These are phyloP conservation scores for Fusarium sp. DNA, from an alignment of 2,329 filamentous ascomycete genomes.

Conservation along the genomic window DNA sequence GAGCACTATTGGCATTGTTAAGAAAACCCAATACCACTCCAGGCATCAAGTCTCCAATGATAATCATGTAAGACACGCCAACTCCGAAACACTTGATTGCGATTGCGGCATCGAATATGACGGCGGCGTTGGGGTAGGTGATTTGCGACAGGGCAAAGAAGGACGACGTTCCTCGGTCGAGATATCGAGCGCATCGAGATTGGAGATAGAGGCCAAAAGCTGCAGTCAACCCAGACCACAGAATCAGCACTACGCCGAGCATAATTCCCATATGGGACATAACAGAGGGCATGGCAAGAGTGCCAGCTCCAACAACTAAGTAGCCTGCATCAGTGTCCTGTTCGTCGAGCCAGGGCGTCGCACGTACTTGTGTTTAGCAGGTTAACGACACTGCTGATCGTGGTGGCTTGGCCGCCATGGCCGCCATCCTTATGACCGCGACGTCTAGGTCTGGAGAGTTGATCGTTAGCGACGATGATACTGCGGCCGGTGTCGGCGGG, in stretches of 20 bases:
- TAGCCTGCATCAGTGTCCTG: slow-evolving; percentile 33
- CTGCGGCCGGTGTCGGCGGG: slow-evolving; percentile 23
- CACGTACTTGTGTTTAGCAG: slow-evolving; percentile 91
- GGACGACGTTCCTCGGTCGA: slow-evolving; percentile 88
- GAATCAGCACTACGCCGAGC: slow-evolving; percentile 83
- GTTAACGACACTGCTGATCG: slow-evolving; percentile 93
- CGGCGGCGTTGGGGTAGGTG: slow-evolving; percentile 95
- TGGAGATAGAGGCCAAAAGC: slow-evolving; percentile 97
- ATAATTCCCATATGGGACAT: slow-evolving; percentile 96
- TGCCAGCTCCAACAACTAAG: slow-evolving; percentile 90
- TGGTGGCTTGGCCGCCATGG: slow-evolving; percentile 80
- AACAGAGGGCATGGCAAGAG: slow-evolving; percentile 94
- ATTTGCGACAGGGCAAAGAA: slow-evolving; percentile 98
- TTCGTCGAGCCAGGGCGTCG: slow-evolving; percentile 23
- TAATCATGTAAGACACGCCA: slow-evolving; percentile 96
- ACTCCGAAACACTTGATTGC: slow-evolving; percentile 99
- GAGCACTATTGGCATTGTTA: slow-evolving; percentile 68
- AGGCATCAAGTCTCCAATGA: slow-evolving; percentile 98
- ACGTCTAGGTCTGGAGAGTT: slow-evolving; percentile 63
- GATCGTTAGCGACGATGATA: slow-evolving; percentile 30
- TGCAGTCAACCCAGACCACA: slow-evolving; percentile 91
- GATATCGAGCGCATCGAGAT: slow-evolving; percentile 89
- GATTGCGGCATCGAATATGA: slow-evolving; percentile 95
- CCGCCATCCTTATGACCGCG: slow-evolving; percentile 79
- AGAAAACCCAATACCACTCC: slow-evolving; percentile 89